Conservation (phyloP, 306 rosid genomes). For the Carpinus viminea region DNA sequence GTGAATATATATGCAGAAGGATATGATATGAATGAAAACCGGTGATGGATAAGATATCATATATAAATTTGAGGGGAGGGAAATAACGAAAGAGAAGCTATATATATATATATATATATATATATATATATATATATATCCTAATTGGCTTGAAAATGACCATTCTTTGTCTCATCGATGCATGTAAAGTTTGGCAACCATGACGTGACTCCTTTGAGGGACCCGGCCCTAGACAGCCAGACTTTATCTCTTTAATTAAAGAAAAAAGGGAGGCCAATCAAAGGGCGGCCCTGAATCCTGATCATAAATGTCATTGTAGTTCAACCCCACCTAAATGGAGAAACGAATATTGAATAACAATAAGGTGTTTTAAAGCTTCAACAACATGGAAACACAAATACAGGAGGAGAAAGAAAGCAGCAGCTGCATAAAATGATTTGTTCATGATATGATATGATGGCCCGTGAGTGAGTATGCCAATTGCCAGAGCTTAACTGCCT, state of each 20-base stretch:
- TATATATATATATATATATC: not conserved
- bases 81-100: not conserved
- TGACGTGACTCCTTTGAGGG: constrained; percentile 1
- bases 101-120: not conserved
- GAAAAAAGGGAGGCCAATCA: not conserved
- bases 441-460: constrained; percentile 25
- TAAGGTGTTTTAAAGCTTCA: not conserved
- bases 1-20: not conserved
- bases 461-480: constrained; percentile 36
- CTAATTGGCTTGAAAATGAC: constrained; percentile 14
- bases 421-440: constrained; percentile 19
- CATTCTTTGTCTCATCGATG: constrained; percentile 16
- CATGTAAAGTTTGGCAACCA: constrained; percentile 15
- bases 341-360: not conserved
- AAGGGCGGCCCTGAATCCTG: too few relatives aligned
- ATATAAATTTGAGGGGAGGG: not conserved
- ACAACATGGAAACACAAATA: not conserved
- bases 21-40: not conserved
- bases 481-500: constrained; percentile 21
- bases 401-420: not conserved
- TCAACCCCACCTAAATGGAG: not conserved
- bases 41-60: constrained; percentile 26
- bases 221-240: not conserved
- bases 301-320: not conserved
- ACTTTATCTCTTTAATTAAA: not conserved